These are phyloP conservation scores for Lactarius akahatsu DNA, from an alignment of 768 basidiomycete genomes.

Conservation along the genomic window DNA sequence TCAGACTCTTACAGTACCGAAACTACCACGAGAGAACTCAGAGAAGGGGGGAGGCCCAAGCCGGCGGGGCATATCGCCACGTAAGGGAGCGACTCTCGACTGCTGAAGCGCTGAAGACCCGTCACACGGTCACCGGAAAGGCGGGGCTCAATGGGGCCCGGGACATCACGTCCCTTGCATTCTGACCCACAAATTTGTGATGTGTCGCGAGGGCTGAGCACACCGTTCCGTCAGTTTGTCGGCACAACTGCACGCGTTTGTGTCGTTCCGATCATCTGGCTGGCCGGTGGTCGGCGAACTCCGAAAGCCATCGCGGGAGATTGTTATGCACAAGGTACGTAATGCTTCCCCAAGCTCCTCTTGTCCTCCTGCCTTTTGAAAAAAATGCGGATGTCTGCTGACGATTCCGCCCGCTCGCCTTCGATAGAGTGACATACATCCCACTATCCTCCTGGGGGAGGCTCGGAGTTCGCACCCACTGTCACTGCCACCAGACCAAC, in stretches of 20 bases:
- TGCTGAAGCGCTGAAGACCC: too few species aligned
- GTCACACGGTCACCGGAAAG: too few species aligned
- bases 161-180: background rate
- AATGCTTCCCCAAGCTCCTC: background rate
- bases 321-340: background rate
- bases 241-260: too few species aligned
- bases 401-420: background rate
- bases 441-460: background rate
- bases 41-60: too few species aligned
- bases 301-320: background rate
- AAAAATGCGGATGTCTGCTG: background rate
- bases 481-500: background rate
- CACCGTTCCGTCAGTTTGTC: background rate
- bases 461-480: constrained; percentile 2
- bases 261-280: too few species aligned
- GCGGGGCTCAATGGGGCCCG: background rate
- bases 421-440: background rate
- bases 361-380: background rate
- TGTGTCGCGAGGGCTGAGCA: background rate
- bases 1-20: too few species aligned
- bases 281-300: background rate
- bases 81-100: too few species aligned
- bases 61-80: too few species aligned
- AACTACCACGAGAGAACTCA: too few species aligned
- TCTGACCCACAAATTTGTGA: background rate